phyloP scores from a whole-genome alignment of 768 basidiomycete genomes.

The Boletus reticuloceps region DNA sequence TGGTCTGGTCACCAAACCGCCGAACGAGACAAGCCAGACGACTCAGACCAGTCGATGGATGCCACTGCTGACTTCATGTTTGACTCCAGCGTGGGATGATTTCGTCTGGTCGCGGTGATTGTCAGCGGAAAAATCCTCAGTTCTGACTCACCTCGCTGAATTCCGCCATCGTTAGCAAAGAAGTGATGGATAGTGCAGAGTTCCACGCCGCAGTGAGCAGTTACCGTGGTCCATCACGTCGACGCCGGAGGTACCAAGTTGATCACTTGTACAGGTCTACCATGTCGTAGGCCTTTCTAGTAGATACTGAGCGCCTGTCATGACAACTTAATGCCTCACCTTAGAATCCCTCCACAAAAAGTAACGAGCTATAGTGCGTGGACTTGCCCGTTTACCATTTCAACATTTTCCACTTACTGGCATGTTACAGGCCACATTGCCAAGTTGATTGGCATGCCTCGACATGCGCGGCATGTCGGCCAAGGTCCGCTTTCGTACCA shows the following conservation, averaged over 20 bases:
- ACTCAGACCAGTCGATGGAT: no score
- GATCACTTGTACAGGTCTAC: constrained; percentile 54
- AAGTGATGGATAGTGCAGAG: constrained; percentile 54
- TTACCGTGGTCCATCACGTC: not conserved
- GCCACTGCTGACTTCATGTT: not conserved
- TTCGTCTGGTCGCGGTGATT: no score
- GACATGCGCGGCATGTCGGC: constrained; percentile 77
- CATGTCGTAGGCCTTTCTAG: constrained; percentile 40
- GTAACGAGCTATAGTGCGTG: constrained; percentile 74
- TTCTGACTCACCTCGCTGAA: not conserved
- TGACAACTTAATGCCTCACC: not conserved
- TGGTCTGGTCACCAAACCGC: not conserved
- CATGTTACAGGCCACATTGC: constrained; percentile 65
- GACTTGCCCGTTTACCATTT: not conserved
- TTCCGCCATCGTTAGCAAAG: not conserved
- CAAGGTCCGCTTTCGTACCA: constrained; percentile 50
- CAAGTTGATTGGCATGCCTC: constrained; percentile 76
- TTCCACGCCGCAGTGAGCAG: constrained; percentile 57
- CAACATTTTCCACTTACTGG: not conserved
- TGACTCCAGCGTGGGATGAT: not conserved
- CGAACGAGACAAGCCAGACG: not conserved
- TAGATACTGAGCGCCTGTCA: not conserved
- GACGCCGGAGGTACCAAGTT: not conserved
- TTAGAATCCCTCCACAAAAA: constrained; percentile 54
- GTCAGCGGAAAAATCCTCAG: no score